Percentiles rank a stretch among this genome's conserved stretches.
These are phyloP conservation scores for Nakazawaea ernobii DNA, from an alignment of 805 yeast species.

Conservation along the genomic window DNA sequence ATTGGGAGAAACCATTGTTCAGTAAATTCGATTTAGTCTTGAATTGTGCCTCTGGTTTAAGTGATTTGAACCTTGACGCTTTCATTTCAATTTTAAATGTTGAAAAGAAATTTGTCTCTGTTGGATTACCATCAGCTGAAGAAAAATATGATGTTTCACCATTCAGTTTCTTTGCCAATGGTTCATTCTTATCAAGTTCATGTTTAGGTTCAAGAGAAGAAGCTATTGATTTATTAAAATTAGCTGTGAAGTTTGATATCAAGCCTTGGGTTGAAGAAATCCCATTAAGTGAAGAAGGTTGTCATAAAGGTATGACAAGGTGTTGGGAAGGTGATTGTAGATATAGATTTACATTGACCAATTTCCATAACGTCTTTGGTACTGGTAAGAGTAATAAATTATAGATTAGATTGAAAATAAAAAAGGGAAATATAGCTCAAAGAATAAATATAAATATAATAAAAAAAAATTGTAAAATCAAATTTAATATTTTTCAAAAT, in stretches of 20 bases:
- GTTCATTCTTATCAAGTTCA: conserved; percentile 38
- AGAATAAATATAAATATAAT: too few relatives aligned
- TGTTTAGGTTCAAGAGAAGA: conserved; percentile 43
- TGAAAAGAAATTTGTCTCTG: conserved; percentile 38
- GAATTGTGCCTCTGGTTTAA: conserved; percentile 35
- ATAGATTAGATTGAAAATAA: neutral
- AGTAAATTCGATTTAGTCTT: conserved; percentile 35
- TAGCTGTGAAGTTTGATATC: conserved; percentile 38
- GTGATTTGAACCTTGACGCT: conserved; percentile 29
- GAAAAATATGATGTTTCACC: conserved; percentile 42
- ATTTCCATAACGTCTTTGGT: conserved; percentile 39
- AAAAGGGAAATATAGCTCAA: too few relatives aligned
- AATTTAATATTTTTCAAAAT: conserved; percentile 34
- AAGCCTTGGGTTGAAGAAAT: conserved; percentile 47
- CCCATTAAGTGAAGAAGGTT: conserved; percentile 38
- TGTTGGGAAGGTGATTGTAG: conserved; percentile 43
- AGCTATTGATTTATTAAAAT: conserved; percentile 37
- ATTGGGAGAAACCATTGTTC: conserved; percentile 30
- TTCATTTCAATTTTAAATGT: conserved; percentile 28
- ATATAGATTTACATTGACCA: conserved; percentile 47
- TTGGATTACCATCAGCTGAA: conserved; percentile 38
- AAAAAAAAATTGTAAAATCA: too few relatives aligned
- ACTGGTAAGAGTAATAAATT: conserved; percentile 10
- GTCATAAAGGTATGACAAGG: conserved; percentile 37
- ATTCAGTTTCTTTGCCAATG: conserved; percentile 42